Conservation (phyloP, 192 early-diverging fungal genomes). For the Coemansia sp. region DNA sequence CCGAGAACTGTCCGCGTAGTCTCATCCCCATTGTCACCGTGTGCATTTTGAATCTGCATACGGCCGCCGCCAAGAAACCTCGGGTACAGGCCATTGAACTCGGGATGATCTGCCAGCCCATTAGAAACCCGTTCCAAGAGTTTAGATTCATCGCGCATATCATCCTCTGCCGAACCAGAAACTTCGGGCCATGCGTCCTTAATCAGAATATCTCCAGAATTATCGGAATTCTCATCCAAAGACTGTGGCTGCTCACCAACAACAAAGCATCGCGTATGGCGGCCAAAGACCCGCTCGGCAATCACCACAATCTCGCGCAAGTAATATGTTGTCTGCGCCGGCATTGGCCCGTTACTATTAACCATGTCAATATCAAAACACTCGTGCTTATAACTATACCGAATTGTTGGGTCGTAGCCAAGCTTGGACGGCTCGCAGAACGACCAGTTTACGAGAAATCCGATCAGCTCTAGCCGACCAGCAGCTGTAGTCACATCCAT, state of each 20-base stretch:
- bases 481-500: not conserved
- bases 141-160: not conserved
- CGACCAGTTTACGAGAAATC: constrained; percentile 15
- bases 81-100: constrained; percentile 5
- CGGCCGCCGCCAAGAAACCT: constrained; percentile 2
- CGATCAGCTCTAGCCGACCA: constrained; percentile 3
- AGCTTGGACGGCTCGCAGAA: constrained; percentile 4
- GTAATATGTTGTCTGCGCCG: not conserved
- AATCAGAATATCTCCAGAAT: not conserved
- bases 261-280: constrained; percentile 17
- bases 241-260: not conserved
- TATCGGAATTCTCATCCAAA: not conserved
- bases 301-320: not conserved
- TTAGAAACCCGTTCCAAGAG: not conserved
- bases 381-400: not conserved
- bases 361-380: constrained; percentile 5
- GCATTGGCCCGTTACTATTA: not conserved
- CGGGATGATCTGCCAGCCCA: not conserved
- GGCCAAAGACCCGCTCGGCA: constrained; percentile 10
- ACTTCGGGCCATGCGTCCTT: constrained; percentile 8
- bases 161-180: not conserved
- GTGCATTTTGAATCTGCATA: not conserved
- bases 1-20: not conserved
- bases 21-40: not conserved
- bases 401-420: constrained; percentile 15